These are phyloP conservation scores for Plenodomus biglobosus DNA, from an alignment of 2,329 filamentous ascomycete species.

Conservation along the genomic window DNA sequence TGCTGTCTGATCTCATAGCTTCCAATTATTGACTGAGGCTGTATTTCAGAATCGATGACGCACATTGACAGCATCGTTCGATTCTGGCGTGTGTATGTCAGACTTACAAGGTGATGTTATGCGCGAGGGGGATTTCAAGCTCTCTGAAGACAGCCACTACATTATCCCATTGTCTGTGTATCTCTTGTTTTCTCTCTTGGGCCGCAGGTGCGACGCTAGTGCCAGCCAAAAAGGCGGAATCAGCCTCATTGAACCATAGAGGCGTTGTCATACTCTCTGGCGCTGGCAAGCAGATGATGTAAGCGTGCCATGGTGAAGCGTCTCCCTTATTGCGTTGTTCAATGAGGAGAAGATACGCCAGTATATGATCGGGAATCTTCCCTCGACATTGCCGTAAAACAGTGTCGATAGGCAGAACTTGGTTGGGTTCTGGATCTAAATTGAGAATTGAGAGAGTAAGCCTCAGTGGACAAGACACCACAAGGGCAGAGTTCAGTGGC, in stretches of 20 bases:
- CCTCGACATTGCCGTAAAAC: slow-evolving; percentile 27
- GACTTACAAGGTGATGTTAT: slow-evolving; percentile 31
- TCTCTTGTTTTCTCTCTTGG: slow-evolving; percentile 19
- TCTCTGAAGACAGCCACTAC: slow-evolving; percentile 24
- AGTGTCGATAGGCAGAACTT: slow-evolving; percentile 29
- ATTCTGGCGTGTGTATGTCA: background rate
- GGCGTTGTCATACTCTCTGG: slow-evolving; percentile 40
- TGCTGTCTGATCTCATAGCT: background rate
- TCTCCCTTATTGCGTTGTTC: slow-evolving; percentile 34
- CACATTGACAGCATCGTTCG: background rate
- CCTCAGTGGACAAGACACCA: slow-evolving; percentile 36
- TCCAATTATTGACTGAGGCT: background rate
- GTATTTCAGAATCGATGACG: background rate
- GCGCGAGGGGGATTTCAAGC: slow-evolving; percentile 15
- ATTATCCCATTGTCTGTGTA: slow-evolving; percentile 29
- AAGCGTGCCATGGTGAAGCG: slow-evolving; percentile 41
- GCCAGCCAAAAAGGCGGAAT: slow-evolving; percentile 38
- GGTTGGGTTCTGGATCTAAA: slow-evolving; percentile 30
- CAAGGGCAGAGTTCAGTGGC: slow-evolving; percentile 21
- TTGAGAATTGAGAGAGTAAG: slow-evolving; percentile 43
- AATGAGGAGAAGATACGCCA: slow-evolving; percentile 41
- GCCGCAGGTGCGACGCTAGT: slow-evolving; percentile 38
- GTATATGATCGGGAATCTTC: slow-evolving; percentile 34
- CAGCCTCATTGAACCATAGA: slow-evolving; percentile 41
- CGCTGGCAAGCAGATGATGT: slow-evolving; percentile 40